phyloP scores from a whole-genome alignment of 306 rosid genomes.

The Corylus avellana region DNA sequence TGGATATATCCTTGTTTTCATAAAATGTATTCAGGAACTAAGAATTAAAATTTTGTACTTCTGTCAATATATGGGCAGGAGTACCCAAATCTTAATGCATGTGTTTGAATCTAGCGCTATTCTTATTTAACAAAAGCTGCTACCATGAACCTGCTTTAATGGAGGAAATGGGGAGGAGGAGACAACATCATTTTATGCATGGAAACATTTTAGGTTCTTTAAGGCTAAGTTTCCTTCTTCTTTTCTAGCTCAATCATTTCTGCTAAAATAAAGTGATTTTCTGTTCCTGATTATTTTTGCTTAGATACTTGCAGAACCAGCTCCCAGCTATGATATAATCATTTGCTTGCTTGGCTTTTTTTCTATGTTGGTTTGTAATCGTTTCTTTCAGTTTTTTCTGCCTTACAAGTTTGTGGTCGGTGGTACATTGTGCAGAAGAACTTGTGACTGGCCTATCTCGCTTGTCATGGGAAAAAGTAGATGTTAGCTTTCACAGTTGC shows the following conservation, averaged over 20 bases:
- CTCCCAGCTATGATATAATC: neutral
- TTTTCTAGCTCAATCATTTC: neutral
- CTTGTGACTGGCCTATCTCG: constrained; percentile 81
- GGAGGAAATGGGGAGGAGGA: neutral
- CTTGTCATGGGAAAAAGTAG: constrained; percentile 92
- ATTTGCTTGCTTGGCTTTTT: neutral
- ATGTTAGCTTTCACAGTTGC: constrained; percentile 86
- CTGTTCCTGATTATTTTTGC: neutral
- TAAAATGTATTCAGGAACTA: neutral
- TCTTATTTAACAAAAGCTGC: neutral
- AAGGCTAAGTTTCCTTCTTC: neutral
- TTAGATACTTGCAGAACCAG: neutral
- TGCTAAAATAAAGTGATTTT: neutral
- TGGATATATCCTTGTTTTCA: neutral
- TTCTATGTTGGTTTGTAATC: neutral
- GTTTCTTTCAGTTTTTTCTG: neutral
- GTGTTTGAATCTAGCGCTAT: neutral
- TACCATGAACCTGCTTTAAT: neutral
- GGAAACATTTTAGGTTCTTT: constrained; percentile 2
- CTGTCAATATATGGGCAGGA: neutral
- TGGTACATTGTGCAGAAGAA: constrained; percentile 61
- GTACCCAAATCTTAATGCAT: neutral
- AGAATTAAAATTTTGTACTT: neutral
- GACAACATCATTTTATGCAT: neutral
- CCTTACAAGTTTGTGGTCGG: constrained; percentile 24